A percentile compares a stretch with the other conserved stretches of the same genome.
Conservation (phyloP, 495 filamentous ascomycete species). For the Hypoxylon fragiforme region DNA sequence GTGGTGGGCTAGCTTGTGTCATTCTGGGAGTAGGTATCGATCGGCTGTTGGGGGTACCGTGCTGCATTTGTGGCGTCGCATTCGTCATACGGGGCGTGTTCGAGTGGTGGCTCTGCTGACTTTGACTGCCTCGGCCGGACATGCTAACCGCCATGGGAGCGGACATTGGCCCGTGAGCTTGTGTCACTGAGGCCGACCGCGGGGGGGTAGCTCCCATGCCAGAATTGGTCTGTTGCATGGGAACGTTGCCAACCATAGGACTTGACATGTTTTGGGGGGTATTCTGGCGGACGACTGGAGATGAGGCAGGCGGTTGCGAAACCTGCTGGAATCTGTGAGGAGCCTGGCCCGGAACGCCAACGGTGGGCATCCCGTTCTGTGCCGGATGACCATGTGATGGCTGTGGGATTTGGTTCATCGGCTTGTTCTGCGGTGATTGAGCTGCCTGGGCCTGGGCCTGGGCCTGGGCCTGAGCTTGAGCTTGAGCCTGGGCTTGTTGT, state of each 20-base stretch:
- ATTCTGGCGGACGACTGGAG: conserved; percentile 75
- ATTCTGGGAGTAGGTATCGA: conserved; percentile 71
- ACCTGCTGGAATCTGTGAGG: conserved; percentile 61
- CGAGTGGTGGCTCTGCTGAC: conserved; percentile 75
- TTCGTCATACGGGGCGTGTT: conserved; percentile 82
- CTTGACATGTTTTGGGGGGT: conserved; percentile 81
- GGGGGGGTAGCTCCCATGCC: conserved; percentile 78
- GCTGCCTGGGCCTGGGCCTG: conserved; percentile 45
- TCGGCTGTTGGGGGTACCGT: conserved; percentile 70
- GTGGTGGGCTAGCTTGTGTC: conserved; percentile 69
- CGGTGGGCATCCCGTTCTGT: conserved; percentile 51
- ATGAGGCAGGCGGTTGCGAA: conserved; percentile 72
- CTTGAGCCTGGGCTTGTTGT: conserved; percentile 55
- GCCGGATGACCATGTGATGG: conserved; percentile 47
- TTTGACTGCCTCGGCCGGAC: conserved; percentile 68
- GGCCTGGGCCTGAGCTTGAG: conserved; percentile 46
- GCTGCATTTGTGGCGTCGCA: conserved; percentile 75
- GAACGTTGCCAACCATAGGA: conserved; percentile 69
- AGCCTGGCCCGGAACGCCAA: conserved; percentile 52
- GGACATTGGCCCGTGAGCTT: conserved; percentile 66
- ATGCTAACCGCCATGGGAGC: conserved; percentile 69
- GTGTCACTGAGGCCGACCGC: conserved; percentile 74
- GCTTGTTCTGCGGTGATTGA: conserved; percentile 41
- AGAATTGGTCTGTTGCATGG: conserved; percentile 80
- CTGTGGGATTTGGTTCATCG: conserved; percentile 32